Base-by-base conservation (phyloP, 306 rosid genomes). In the Sechiopsis laciniata region DNA sequence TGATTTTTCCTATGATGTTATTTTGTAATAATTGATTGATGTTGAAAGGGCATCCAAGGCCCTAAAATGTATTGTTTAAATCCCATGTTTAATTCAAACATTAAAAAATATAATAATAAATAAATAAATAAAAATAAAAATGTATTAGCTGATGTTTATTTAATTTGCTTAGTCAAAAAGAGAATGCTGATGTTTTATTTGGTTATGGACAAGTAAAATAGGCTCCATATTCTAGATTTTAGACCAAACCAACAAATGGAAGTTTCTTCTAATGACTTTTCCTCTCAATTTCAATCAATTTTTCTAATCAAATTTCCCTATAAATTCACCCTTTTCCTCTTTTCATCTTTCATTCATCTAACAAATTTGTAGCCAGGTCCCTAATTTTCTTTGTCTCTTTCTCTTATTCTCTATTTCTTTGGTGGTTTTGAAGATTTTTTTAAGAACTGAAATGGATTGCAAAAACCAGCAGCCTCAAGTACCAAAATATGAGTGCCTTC, bases 401-500 rank as follows among this genome's bases (percentile, higher is more conserved):
- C 10, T 10, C 13, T 57, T 3, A 20, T 11, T 57, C 29, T 57
- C 20, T 8, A 24, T 57, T 14, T 57, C 29, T 55, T 57, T 17
- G 29, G 63, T 0, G 10, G 32, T 21, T 21, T 57, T 57, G 60
- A 55, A 55, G 10, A 3, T 26, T 19, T 7, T 19, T 7, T n/a
- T 7, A 57, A 57, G 29, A 9, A 7, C 4, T 3, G 8, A 22
- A 71, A 92, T 92, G 97, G 97, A 85, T 69, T 80, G 82, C 37
- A 81, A 75, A 51, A 76, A 73, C 72, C 86, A 83, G 76, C 84
- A 86, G 71, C 76, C 55, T 48, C 71, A 80, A 7, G 77, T 77
- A 65, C 59, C 87, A 17, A 86, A 87, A 79, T 88, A 83, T 50
- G 91, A 92, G 1, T 92, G 92, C 75, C 91, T 90, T 80, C 69